These are phyloP conservation scores for Madurella fahalii DNA, from an alignment of 2,329 filamentous ascomycete species.

Conservation along the genomic window DNA sequence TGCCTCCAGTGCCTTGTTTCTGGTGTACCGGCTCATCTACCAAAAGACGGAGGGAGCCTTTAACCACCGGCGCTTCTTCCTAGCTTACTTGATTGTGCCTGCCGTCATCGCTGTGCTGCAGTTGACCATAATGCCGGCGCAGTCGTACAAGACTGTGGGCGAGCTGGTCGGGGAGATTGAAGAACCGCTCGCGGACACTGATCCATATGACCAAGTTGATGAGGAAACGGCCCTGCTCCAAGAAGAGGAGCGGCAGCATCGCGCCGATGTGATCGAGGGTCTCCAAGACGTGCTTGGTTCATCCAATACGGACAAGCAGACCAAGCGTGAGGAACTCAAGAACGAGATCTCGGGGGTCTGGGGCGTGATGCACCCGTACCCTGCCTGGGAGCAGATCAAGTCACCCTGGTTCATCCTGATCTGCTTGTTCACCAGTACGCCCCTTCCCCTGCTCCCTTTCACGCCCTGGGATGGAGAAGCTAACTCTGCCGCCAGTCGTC, in stretches of 20 bases:
- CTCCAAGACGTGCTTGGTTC: slow-evolving; percentile 71
- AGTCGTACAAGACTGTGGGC: slow-evolving; percentile 79
- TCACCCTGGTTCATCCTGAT: slow-evolving; percentile 84
- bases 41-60: slow-evolving; percentile 49
- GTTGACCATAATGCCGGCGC: slow-evolving; percentile 65
- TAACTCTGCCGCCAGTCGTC: slow-evolving; percentile 40
- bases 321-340: slow-evolving; percentile 63
- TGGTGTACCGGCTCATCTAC: slow-evolving; percentile 69
- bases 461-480: background rate
- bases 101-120: slow-evolving; percentile 62
- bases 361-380: slow-evolving; percentile 74
- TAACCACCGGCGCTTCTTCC: slow-evolving; percentile 65
- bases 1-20: slow-evolving; percentile 72
- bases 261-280: slow-evolving; percentile 62
- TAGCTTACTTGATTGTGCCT: slow-evolving; percentile 68
- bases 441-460: background rate
- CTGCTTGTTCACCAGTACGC: slow-evolving; percentile 67
- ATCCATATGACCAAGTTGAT: slow-evolving; percentile 49
- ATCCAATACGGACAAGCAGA: slow-evolving; percentile 56
- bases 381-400: slow-evolving; percentile 67
- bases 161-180: slow-evolving; percentile 75
- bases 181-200: slow-evolving; percentile 35
- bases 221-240: slow-evolving; percentile 53
- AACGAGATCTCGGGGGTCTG: slow-evolving; percentile 73
- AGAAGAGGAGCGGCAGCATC: slow-evolving; percentile 55